phyloP scores from a whole-genome alignment of 2,329 filamentous ascomycete species.

The Phyllosticta ampelicida region DNA sequence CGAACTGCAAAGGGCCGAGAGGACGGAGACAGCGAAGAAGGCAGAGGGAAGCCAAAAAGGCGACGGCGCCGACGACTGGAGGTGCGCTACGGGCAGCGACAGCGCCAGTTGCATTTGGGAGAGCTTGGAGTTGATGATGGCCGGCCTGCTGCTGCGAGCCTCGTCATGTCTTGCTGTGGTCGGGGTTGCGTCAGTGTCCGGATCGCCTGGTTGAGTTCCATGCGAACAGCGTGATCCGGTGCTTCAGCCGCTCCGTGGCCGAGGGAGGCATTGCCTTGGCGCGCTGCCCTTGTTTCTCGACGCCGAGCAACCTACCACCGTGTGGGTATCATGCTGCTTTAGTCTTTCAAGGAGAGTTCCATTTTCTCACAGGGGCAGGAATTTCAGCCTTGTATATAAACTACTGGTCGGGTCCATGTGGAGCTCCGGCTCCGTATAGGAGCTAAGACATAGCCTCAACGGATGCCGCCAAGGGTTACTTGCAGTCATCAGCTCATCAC shows the following conservation, averaged over 20 bases:
- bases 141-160: conserved; percentile 4
- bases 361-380: neutral
- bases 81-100: conserved; percentile 11
- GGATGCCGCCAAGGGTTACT: neutral
- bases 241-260: neutral
- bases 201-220: conserved; percentile 5
- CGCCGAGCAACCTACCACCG: neutral
- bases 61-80: conserved; percentile 8
- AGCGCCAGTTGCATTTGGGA: conserved; percentile 11
- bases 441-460: neutral
- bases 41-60: neutral
- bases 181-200: conserved; percentile 2
- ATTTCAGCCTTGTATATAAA: neutral
- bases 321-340: no score
- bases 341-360: no score
- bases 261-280: neutral
- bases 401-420: neutral
- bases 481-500: neutral
- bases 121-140: conserved; percentile 6
- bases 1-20: conserved; percentile 3
- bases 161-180: conserved; percentile 10
- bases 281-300: neutral
- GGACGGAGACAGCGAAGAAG: conserved; percentile 5
- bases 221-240: neutral
- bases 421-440: neutral